A percentile compares a stretch with the other conserved stretches of the same genome.
phyloP scores from a whole-genome alignment of 495 filamentous ascomycete genomes.

The Choiromyces venosus region DNA sequence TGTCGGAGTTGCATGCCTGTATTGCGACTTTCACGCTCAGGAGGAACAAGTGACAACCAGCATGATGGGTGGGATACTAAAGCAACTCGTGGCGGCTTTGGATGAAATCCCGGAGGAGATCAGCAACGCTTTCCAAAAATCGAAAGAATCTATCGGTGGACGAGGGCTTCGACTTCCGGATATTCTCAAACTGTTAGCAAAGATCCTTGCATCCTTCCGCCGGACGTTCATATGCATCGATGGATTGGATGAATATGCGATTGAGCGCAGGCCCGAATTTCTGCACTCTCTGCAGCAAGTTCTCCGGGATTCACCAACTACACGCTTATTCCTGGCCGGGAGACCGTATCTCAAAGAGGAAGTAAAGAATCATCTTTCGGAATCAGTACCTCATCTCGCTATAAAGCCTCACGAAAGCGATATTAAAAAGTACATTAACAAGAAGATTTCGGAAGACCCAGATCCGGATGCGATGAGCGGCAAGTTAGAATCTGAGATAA shows the following conservation, averaged over 20 bases:
- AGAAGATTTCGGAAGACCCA: constrained; percentile 8
- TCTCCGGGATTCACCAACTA: not conserved
- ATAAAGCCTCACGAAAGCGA: constrained; percentile 6
- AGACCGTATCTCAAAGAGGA: constrained; percentile 10
- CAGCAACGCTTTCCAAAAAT: not conserved
- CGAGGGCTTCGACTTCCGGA: not conserved
- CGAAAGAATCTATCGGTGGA: not conserved
- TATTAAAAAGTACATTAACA: constrained; percentile 6
- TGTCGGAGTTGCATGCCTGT: not conserved
- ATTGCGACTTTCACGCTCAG: not conserved
- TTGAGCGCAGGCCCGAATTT: constrained; percentile 9
- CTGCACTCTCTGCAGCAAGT: not conserved
- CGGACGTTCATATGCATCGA: constrained; percentile 11
- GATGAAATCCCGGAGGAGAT: not conserved
- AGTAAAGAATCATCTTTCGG: not conserved
- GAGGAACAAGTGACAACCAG: not conserved
- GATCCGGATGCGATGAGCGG: constrained; percentile 4
- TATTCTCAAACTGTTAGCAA: not conserved
- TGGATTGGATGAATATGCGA: constrained; percentile 17
- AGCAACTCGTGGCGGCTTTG: not conserved
- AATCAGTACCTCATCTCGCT: not conserved
- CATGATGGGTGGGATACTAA: not conserved
- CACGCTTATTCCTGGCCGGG: constrained; percentile 18
- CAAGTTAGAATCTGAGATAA: constrained; percentile 1
- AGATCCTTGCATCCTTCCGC: not conserved